phyloP scores from a whole-genome alignment of 2,329 filamentous ascomycete species.

The Ceratocystis harringtonii region DNA sequence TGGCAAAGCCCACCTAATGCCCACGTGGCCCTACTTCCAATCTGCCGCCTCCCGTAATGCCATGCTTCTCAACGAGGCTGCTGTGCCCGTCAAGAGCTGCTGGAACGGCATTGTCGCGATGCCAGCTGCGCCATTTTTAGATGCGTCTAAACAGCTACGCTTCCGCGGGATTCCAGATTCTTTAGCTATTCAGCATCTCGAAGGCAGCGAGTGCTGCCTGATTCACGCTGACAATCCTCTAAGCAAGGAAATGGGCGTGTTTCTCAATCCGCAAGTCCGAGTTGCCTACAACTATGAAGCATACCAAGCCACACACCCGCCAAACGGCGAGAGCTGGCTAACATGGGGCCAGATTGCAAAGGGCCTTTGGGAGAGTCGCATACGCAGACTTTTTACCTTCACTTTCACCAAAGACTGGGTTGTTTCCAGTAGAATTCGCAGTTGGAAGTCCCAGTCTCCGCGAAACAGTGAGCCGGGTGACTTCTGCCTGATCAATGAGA shows the following conservation, averaged over 20 bases:
- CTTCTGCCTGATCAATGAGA: slow-evolving; percentile 44
- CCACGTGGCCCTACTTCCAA: slow-evolving; percentile 45
- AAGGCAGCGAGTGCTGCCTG: slow-evolving; percentile 68
- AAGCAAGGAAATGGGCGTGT: slow-evolving; percentile 40
- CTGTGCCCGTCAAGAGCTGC: slow-evolving; percentile 33
- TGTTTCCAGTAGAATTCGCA: slow-evolving; percentile 27
- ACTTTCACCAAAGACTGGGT: slow-evolving; percentile 21
- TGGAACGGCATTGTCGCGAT: slow-evolving; percentile 37
- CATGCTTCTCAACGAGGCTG: slow-evolving; percentile 33
- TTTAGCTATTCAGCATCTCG: slow-evolving; percentile 47
- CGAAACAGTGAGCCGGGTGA: slow-evolving; percentile 31
- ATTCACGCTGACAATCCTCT: slow-evolving; percentile 57
- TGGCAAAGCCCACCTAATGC: slow-evolving; percentile 36
- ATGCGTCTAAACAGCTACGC: slow-evolving; percentile 28
- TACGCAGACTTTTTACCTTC: slow-evolving; percentile 30
- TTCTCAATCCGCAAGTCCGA: slow-evolving; percentile 52
- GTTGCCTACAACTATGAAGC: slow-evolving; percentile 46
- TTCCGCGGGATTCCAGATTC: slow-evolving; percentile 51
- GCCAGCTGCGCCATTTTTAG: slow-evolving; percentile 41
- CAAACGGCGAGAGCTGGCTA: slow-evolving; percentile 29
- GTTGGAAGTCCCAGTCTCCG: slow-evolving; percentile 26
- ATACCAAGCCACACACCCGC: slow-evolving; percentile 35
- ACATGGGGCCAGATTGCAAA: slow-evolving; percentile 32
- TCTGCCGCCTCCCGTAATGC: slow-evolving; percentile 36
- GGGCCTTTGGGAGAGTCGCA: slow-evolving; percentile 45